These are phyloP conservation scores for Proteromonas lacertae DNA, from an alignment of 352 stramenopile species.

Conservation along the genomic window DNA sequence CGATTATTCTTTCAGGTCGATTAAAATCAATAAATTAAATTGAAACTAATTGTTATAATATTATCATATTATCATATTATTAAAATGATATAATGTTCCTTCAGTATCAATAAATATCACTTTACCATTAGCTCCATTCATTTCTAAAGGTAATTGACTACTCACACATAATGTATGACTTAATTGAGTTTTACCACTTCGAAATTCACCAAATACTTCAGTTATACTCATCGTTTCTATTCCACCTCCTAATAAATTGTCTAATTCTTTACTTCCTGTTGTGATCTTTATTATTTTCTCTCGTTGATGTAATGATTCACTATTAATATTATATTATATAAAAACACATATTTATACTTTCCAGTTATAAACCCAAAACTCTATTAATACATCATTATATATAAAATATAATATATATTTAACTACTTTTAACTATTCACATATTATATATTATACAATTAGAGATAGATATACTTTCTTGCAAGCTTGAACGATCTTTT, in stretches of 20 bases:
- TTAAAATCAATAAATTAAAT: too few species aligned
- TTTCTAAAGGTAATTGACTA: conserved; percentile 33
- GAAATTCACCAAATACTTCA: conserved; percentile 17
- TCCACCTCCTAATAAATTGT: conserved; percentile 35
- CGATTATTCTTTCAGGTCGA: conserved; percentile 20
- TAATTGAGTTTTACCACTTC: conserved; percentile 51
- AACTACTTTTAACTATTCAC: too few species aligned
- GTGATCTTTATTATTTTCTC: conserved; percentile 3
- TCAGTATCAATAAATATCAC: neutral
- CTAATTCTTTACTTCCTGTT: conserved; percentile 18
- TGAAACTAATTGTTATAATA: conserved; percentile 63
- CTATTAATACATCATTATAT: too few species aligned
- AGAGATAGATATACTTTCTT: too few species aligned
- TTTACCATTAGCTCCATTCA: conserved; percentile 30
- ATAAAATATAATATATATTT: too few species aligned
- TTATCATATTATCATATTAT: conserved; percentile 2
- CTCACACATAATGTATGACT: conserved; percentile 42
- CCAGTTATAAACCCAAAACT: too few species aligned
- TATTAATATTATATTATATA: too few species aligned
- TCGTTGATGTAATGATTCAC: too few species aligned
- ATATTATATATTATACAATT: too few species aligned
- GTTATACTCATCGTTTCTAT: conserved; percentile 54
- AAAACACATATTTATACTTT: too few species aligned
- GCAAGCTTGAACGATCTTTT: too few species aligned
- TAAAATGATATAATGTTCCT: neutral